Evolutionary conservation across 805 yeast genomes (phyloP).

Genomic region (Saccharomycopsis babjevae): DNA sequence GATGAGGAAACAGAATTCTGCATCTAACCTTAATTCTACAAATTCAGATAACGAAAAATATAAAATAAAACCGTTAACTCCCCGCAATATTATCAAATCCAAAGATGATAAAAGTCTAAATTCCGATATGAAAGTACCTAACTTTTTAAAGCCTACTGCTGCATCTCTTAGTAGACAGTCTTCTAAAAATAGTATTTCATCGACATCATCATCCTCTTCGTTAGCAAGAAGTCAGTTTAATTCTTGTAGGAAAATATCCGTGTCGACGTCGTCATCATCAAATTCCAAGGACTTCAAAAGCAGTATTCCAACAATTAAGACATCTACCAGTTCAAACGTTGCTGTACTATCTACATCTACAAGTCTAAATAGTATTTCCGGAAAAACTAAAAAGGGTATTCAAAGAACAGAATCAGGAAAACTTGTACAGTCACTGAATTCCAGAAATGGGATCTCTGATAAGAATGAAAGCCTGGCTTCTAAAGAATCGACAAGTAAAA

Average conservation of each 20-base stretch:
- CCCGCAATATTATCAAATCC: neutral
- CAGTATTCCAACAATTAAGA: neutral
- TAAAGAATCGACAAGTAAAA: neutral
- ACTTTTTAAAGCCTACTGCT: constrained; percentile 13
- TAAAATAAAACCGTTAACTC: neutral
- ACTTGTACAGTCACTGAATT: neutral
- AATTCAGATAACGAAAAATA: neutral
- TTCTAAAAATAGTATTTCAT: constrained; percentile 7
- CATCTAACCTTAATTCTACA: neutral
- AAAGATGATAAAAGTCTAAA: neutral
- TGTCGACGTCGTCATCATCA: neutral
- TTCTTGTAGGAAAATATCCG: neutral
- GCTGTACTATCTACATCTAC: neutral
- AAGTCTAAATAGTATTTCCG: neutral
- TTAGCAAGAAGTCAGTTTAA: neutral
- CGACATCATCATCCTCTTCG: neutral
- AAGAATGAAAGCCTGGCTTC: neutral
- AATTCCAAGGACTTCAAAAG: neutral
- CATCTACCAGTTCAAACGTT: neutral
- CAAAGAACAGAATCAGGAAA: constrained; percentile 1
- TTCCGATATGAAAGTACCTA: constrained; percentile 3
- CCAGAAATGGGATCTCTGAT: neutral
- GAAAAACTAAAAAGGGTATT: neutral
- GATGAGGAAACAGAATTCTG: neutral
- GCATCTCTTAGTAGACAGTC: constrained; percentile 16